Base-by-base conservation (phyloP, 2,329 filamentous ascomycete genomes). In the Diaporthe capsici region DNA sequence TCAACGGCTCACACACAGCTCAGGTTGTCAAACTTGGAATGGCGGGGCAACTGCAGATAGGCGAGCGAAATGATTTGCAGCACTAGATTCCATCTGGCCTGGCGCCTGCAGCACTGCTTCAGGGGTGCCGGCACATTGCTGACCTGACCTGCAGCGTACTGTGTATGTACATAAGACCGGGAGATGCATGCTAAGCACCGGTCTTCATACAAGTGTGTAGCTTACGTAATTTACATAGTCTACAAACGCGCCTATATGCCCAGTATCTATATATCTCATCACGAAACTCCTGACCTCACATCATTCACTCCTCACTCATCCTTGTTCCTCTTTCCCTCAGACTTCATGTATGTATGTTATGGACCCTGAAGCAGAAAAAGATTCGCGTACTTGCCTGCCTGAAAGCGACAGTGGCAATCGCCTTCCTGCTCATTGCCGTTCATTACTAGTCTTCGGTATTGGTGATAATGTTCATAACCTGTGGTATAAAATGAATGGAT, bases 1-100 rank as follows among this genome's bases (percentile, higher is more conserved):
- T 77, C 77, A 79, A 76, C 81, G 80, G 80, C 80, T 79, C 80
- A 75, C 76, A 75, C 73, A 75, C 78, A 55, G 60, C 49, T 60
- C 53, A n/a, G 13, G 17, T 28, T 63, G 37, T 63, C 53, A 55
- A 55, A 68, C 63, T 73, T 78, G 68, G 78, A 67, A 76, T 78
- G 79, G 78, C 78, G 78, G 76, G 77, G 77, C 68, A 72, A 55
- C 71, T 73, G 71, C 71, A 73, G 71, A 73, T 73, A 61, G 39
- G 34, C 71, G 71, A 73, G 71, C 47, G 31, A 53, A 65, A 25
- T 65, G 34, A 65, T 55, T 44, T 53, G 60, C 58, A 31, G 51
- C 71, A 63, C 71, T 73, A 73, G 47, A 22, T 28, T 53, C 17
- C 22, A 44, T 65, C 17, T 4, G 51, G 71, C 25, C 58, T 65